phyloP scores from a whole-genome alignment of 345 rosid species.

The Eutrema japonicum region DNA sequence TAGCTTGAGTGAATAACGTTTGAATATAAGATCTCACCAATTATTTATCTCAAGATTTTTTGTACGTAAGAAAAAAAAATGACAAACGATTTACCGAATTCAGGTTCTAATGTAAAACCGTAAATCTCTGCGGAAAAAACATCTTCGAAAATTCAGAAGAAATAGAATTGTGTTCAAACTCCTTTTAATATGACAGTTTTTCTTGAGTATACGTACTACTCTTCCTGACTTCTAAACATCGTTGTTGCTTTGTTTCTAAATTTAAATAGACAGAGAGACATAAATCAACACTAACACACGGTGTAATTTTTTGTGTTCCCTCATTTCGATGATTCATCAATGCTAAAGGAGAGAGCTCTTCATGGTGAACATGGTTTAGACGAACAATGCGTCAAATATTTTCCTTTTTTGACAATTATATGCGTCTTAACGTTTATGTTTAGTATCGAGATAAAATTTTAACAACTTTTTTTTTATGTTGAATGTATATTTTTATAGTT shows the following conservation, averaged over 20 bases:
- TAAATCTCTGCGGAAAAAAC: not conserved
- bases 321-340: constrained; percentile 10
- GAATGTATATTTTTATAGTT: not conserved
- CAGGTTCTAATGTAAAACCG: not conserved
- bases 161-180: not conserved
- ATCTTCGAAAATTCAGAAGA: not conserved
- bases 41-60: not conserved
- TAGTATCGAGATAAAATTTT: not conserved
- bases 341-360: not conserved
- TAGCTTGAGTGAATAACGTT: no score
- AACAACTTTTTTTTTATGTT: not conserved
- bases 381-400: not conserved
- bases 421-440: not conserved
- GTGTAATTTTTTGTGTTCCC: constrained; percentile 3
- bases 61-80: not conserved
- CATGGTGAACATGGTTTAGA: constrained; percentile 1
- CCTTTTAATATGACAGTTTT: not conserved
- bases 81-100: not conserved
- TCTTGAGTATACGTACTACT: no score
- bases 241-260: not conserved
- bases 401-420: no score
- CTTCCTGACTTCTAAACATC: not conserved
- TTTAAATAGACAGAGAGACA: not conserved
- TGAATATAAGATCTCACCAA: not conserved
- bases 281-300: constrained; percentile 3